These are phyloP conservation scores for Nigrospora oryzae DNA, from an alignment of 2,329 filamentous ascomycete genomes.

Conservation along the genomic window DNA sequence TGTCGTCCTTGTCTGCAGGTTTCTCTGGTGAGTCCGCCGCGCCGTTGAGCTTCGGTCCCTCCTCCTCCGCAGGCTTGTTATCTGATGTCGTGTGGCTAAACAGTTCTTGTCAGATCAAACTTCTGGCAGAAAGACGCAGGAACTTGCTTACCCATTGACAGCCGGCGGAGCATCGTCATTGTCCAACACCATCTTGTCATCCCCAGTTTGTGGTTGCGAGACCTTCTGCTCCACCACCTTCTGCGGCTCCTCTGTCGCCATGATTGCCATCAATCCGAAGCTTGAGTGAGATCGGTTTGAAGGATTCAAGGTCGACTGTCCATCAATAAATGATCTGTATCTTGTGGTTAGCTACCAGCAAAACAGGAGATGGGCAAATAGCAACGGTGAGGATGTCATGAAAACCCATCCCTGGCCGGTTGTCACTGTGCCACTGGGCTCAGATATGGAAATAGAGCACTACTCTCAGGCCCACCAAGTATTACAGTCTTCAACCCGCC, in stretches of 20 bases:
- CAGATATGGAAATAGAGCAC: no score
- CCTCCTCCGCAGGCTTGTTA: slow-evolving; percentile 6
- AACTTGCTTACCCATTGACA: slow-evolving; percentile 49
- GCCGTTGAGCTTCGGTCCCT: slow-evolving; percentile 13
- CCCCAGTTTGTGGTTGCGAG: slow-evolving; percentile 5
- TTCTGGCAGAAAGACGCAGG: not conserved
- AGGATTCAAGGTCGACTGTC: not conserved
- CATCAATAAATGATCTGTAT: not conserved
- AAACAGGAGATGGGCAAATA: no score
- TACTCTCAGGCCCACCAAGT: no score
- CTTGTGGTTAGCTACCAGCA: no score
- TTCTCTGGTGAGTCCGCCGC: slow-evolving; percentile 5
- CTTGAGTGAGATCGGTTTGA: not conserved
- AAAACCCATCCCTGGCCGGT: no score
- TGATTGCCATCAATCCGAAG: slow-evolving; percentile 14
- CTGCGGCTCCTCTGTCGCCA: slow-evolving; percentile 22
- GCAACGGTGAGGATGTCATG: no score
- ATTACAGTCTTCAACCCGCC: no score
- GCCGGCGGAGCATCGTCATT: slow-evolving; percentile 27
- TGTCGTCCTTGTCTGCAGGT: not conserved
- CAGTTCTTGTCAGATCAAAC: not conserved
- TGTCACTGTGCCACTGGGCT: no score
- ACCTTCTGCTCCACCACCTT: slow-evolving; percentile 12
- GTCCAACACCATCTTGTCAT: slow-evolving; percentile 39
- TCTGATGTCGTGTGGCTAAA: slow-evolving; percentile 12